Conservation (phyloP, 2,329 filamentous ascomycete species). For the Pezicula radicicola region DNA sequence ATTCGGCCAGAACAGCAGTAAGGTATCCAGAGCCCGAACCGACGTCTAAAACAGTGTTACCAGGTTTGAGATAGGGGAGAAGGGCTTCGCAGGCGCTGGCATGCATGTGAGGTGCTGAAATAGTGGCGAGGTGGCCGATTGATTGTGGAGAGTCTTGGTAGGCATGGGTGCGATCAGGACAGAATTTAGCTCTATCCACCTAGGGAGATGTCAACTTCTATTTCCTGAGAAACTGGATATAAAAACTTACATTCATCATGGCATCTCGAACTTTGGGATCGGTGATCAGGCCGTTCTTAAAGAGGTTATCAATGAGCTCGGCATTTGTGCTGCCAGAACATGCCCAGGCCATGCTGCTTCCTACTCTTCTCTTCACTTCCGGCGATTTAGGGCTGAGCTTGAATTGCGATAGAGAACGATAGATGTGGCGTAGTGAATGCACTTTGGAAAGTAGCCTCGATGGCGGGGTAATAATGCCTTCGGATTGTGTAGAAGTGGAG, state of each 20-base stretch:
- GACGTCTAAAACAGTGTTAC: conserved; percentile 62
- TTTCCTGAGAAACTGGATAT: no score
- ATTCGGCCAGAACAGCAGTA: conserved; percentile 80
- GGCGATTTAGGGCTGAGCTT: no score
- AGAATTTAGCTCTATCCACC: conserved; percentile 88
- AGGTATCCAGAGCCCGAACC: conserved; percentile 80
- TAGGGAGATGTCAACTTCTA: conserved; percentile 30
- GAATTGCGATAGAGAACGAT: no score
- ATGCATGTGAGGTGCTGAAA: conserved; percentile 74
- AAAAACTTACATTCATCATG: conserved; percentile 62
- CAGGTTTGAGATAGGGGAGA: conserved; percentile 51
- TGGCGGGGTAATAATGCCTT: no score
- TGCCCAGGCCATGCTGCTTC: conserved; percentile 78
- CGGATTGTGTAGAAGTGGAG: no score
- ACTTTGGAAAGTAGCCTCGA: no score
- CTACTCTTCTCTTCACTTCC: no score
- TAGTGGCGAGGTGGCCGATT: conserved; percentile 67
- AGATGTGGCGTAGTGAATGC: no score
- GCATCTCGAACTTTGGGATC: conserved; percentile 70
- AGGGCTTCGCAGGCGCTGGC: conserved; percentile 62
- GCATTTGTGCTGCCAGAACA: conserved; percentile 73
- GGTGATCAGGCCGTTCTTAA: conserved; percentile 68
- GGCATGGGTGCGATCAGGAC: conserved; percentile 62
- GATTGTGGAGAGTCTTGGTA: conserved; percentile 72
- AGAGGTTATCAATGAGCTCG: conserved; percentile 77